Evolutionary conservation across 2,329 filamentous ascomycete species (phyloP).

Genomic region (Didymosphaeria variabile): DNA sequence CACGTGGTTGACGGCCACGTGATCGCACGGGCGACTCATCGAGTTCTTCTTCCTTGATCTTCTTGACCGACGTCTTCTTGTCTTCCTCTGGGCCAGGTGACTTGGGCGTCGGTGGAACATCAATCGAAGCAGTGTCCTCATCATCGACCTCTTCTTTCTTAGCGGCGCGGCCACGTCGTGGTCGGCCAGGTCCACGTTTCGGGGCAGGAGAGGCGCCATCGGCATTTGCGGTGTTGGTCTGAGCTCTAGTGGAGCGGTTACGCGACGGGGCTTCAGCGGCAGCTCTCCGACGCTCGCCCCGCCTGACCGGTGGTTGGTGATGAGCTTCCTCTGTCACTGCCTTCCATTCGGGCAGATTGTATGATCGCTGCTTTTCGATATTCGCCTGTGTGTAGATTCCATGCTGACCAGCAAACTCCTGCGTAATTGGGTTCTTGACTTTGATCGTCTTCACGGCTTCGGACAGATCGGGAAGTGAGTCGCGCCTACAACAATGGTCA

Average conservation of each 20-base stretch:
- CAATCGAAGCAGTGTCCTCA: conserved; percentile 40
- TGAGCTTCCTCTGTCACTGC: conserved; percentile 92
- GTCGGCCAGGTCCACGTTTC: conserved; percentile 61
- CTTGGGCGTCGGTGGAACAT: conserved; percentile 53
- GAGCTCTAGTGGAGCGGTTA: conserved; percentile 45
- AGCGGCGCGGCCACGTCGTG: conserved; percentile 42
- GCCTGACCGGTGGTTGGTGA: conserved; percentile 90
- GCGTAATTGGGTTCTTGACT: conserved; percentile 96
- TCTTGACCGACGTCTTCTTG: conserved; percentile 42
- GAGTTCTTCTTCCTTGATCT: conserved; percentile 48
- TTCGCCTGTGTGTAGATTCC: conserved; percentile 98
- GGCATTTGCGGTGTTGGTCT: conserved; percentile 41
- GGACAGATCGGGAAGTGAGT: conserved; percentile 78
- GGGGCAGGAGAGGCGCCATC: conserved; percentile 48
- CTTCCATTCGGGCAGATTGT: conserved; percentile 97
- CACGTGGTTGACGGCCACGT: conserved; percentile 60
- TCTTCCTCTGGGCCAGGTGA: conserved; percentile 54
- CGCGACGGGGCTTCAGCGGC: conserved; percentile 42
- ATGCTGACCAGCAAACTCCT: conserved; percentile 95
- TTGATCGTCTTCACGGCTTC: conserved; percentile 89
- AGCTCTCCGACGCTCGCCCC: conserved; percentile 77
- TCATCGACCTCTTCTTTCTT: conserved; percentile 43
- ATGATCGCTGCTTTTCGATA: conserved; percentile 92
- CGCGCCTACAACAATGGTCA: conserved; percentile 59
- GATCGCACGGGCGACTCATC: conserved; percentile 63